A percentile compares a stretch with the other conserved stretches of the same genome.
Evolutionary conservation across 2,329 filamentous ascomycete genomes (phyloP).

Genomic region (Penicillium psychrosexuale): DNA sequence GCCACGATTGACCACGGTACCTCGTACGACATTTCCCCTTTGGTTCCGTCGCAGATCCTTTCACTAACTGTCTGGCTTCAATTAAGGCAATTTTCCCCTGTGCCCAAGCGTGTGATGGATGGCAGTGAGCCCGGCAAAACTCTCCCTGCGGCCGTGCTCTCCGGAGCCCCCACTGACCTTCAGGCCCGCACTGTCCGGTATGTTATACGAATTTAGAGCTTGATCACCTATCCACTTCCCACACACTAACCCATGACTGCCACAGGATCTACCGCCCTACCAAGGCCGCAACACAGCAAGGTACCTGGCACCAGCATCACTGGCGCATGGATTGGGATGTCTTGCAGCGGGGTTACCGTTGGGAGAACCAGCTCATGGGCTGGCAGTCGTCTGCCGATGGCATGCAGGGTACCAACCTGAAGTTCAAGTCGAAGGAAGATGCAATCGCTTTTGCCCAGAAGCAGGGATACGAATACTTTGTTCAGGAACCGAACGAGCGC

Average conservation of each 20-base stretch:
- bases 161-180: slow-evolving; percentile 88
- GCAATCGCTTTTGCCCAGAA: slow-evolving; percentile 95
- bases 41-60: slow-evolving; percentile 3
- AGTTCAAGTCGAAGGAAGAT: slow-evolving; percentile 91
- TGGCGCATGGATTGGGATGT: slow-evolving; percentile 99
- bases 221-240: neutral
- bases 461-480: slow-evolving; percentile 98
- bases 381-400: slow-evolving; percentile 95
- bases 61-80: slow-evolving; percentile 26
- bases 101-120: slow-evolving; percentile 85
- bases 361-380: slow-evolving; percentile 98
- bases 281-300: slow-evolving; percentile 96
- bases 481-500: slow-evolving; percentile 91
- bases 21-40: slow-evolving; percentile 61
- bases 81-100: slow-evolving; percentile 78
- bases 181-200: slow-evolving; percentile 94
- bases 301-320: slow-evolving; percentile 74
- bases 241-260: slow-evolving; percentile 11
- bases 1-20: slow-evolving; percentile 82
- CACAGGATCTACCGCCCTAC: slow-evolving; percentile 82
- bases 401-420: slow-evolving; percentile 90
- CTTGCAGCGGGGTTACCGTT: slow-evolving; percentile 84
- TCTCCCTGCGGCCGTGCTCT: slow-evolving; percentile 79
- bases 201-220: slow-evolving; percentile 21
- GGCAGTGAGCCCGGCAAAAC: slow-evolving; percentile 76